A percentile compares a stretch with the other conserved stretches of the same genome.
Conservation (phyloP, 345 rosid species). For the Murraya paniculata region DNA sequence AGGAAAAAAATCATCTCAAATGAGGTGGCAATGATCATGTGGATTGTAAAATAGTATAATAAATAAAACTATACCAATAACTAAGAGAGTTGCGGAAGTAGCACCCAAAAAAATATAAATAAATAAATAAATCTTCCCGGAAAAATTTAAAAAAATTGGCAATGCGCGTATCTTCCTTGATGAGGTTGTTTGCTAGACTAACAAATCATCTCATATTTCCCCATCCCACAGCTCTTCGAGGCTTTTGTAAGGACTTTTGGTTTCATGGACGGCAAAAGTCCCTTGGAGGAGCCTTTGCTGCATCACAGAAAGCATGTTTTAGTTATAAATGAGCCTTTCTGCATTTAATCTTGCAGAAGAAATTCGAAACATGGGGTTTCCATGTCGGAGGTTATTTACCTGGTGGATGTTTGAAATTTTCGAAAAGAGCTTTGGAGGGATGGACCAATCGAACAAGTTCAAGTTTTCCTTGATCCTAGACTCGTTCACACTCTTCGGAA, state of each 20-base stretch:
- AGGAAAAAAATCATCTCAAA: too few species aligned
- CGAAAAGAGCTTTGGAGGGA: slow-evolving; percentile 41
- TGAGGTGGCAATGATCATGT: too few species aligned
- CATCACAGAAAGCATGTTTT: neutral
- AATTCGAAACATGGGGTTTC: neutral
- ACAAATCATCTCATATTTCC: slow-evolving; percentile 36
- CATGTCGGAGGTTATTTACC: slow-evolving; percentile 26
- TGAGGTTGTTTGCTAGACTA: too few species aligned
- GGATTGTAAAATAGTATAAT: too few species aligned
- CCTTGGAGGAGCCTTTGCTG: slow-evolving; percentile 64
- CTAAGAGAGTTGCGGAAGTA: too few species aligned
- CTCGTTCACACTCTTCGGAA: slow-evolving; percentile 55
- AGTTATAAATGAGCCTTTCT: neutral
- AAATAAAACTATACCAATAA: too few species aligned
- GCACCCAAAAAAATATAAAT: too few species aligned
- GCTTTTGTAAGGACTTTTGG: slow-evolving; percentile 49
- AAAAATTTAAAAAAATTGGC: too few species aligned
- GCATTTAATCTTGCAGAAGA: neutral
- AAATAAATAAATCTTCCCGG: too few species aligned
- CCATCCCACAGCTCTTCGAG: slow-evolving; percentile 57
- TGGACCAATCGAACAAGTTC: slow-evolving; percentile 49
- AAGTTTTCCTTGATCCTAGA: slow-evolving; percentile 47
- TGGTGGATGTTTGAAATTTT: slow-evolving; percentile 44
- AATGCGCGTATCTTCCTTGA: too few species aligned
- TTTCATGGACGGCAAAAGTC: slow-evolving; percentile 43